These are phyloP conservation scores for Aspergillus indologenus DNA, from an alignment of 495 filamentous ascomycete genomes.

Conservation along the genomic window DNA sequence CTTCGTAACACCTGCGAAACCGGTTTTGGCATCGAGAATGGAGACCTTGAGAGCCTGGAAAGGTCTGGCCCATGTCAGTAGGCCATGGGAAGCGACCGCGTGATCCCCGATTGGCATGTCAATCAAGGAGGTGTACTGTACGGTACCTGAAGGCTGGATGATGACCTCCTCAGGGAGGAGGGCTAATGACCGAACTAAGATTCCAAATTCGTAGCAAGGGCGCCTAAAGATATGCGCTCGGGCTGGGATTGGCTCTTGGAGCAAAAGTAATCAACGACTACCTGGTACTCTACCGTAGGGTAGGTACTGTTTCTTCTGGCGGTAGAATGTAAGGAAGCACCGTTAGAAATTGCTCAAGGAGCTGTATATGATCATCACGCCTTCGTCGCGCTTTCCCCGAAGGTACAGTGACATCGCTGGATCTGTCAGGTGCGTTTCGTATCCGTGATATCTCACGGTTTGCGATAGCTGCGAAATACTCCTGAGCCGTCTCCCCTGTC, in stretches of 20 bases:
- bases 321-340: constrained; percentile 20
- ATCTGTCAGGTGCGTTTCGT: constrained; percentile 4
- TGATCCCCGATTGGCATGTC: background rate
- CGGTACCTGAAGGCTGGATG: background rate
- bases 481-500: constrained; percentile 12
- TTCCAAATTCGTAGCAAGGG: too few species aligned
- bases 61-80: background rate
- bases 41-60: background rate
- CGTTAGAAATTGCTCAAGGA: constrained; percentile 19
- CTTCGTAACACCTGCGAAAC: background rate
- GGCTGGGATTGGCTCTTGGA: constrained; percentile 7
- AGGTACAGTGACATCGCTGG: constrained; percentile 1
- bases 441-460: constrained; percentile 16
- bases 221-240: background rate
- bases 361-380: constrained; percentile 10
- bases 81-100: background rate
- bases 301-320: constrained; percentile 11
- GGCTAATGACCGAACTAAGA: background rate
- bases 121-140: background rate
- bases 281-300: too few species aligned
- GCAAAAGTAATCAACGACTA: background rate
- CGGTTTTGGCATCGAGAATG: background rate
- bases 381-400: background rate
- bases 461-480: constrained; percentile 17
- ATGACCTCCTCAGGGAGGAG: too few species aligned